Base-by-base conservation (phyloP, 805 yeast genomes). In the Kodamaea neixiangensis region DNA sequence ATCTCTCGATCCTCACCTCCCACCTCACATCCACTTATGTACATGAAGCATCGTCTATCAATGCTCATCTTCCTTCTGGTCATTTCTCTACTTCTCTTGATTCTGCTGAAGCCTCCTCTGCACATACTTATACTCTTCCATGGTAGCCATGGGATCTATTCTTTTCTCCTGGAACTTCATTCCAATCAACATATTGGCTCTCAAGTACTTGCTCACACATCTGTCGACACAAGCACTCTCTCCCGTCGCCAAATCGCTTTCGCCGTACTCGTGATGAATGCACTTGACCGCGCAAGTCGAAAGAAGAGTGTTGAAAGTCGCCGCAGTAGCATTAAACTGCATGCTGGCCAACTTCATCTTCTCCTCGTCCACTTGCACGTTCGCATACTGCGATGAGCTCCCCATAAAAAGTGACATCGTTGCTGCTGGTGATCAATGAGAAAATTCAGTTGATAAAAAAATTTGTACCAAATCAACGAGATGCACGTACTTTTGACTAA, bases 241-340 rank as follows among this genome's bases (percentile, higher is more conserved):
- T 34, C 97, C 97, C 61, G 91, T 90, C 56, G 82, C 83, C 49
- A 92, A 72, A 20, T 93, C 97, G 7, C 81, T 77, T 60, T 93
- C 98, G 13, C 89, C 89, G 68, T 87, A 92, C 56, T 86, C 88
- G n/a, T 76, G 81, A n/a, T 87, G 85, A 38, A 94, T 78, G 68
- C 99, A 94, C 67, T 94, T 94, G 51, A 67, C 60, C 17, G 78
- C 75, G 66, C 98, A 93, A 3, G 79, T 76, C 33, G 72, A 67
- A 33, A 87, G 72, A 56, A 92, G 76, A 40, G 79, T 75, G 59
- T 61, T 59, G 59, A 64, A 63, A 3, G 67, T 64, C 11, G 62
- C 52, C 2, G 67, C 57, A 78, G 84, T 80, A 2, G 90, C 90
- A 15, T 78, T 80, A 60, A 75, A 86, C 61, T 88, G 96, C 44